Percentiles rank a stretch among this genome's conserved stretches.
Evolutionary conservation across 1,284 basidiomycete genomes (phyloP).

Genomic region (Bondarzewia mesenterica): DNA sequence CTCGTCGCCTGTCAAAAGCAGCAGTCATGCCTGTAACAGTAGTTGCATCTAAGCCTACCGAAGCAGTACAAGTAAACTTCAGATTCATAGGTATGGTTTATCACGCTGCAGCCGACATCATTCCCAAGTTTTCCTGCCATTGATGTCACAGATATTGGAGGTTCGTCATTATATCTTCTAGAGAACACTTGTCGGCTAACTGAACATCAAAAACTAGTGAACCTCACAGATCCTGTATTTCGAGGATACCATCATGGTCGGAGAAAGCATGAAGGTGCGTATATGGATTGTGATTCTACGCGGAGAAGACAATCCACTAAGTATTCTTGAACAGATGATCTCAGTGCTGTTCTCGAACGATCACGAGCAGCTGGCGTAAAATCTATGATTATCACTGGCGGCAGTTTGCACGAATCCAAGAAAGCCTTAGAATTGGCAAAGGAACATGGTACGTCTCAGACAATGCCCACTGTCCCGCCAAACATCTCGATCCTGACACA

Average conservation of each 20-base stretch:
- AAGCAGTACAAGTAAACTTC: slow-evolving; percentile 17
- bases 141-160: slow-evolving; percentile 33
- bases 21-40: not conserved
- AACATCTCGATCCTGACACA: too few relatives aligned
- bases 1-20: not conserved
- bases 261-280: slow-evolving; percentile 44
- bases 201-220: too few relatives aligned
- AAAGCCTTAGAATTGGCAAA: slow-evolving; percentile 58
- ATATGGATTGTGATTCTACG: not conserved
- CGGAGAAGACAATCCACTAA: not conserved
- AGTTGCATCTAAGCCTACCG: not conserved
- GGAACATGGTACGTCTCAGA: slow-evolving; percentile 40
- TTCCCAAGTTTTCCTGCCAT: not conserved
- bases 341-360: slow-evolving; percentile 54
- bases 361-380: slow-evolving; percentile 59
- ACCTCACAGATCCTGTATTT: slow-evolving; percentile 57
- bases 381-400: slow-evolving; percentile 80
- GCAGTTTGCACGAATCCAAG: slow-evolving; percentile 60
- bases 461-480: too few relatives aligned
- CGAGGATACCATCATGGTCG: slow-evolving; percentile 45
- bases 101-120: not conserved
- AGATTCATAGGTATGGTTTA: slow-evolving; percentile 30
- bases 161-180: slow-evolving; percentile 19
- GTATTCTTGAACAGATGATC: slow-evolving; percentile 41
- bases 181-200: too few relatives aligned